A percentile compares a stretch with the other conserved stretches of the same genome.
Conservation (phyloP, 257 asterid genomes). For the Capsicum chinense region DNA sequence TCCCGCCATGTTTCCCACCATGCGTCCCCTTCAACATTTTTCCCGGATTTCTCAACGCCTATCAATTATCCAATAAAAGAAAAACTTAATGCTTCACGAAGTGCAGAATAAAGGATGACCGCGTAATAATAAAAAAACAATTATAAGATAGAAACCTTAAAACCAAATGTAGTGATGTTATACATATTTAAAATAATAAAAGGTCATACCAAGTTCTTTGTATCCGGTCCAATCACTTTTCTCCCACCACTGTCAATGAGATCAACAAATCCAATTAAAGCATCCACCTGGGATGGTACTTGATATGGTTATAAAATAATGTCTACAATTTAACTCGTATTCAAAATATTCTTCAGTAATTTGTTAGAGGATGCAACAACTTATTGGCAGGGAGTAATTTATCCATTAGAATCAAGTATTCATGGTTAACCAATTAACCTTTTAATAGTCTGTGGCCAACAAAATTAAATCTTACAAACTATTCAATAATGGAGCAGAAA, state of each 20-base stretch:
- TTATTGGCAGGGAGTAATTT: not conserved
- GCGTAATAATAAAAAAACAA: not conserved
- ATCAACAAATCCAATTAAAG: constrained; percentile 97
- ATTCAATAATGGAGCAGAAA: not conserved
- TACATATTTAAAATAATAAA: constrained; percentile 1
- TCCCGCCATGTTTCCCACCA: constrained; percentile 99
- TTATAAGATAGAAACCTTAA: not conserved
- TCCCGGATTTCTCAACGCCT: constrained; percentile 99
- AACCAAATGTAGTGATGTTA: not conserved
- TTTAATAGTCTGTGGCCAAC: not conserved
- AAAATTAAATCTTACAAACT: no score
- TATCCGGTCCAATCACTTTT: constrained; percentile 99
- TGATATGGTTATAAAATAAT: constrained; percentile 59
- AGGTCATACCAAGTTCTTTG: constrained; percentile 90
- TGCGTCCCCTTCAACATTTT: constrained; percentile 90
- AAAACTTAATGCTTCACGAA: constrained; percentile 37
- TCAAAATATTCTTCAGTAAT: not conserved
- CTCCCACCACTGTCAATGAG: constrained; percentile 99
- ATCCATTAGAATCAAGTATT: not conserved
- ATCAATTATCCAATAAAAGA: constrained; percentile 14
- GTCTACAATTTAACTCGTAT: constrained; percentile 25
- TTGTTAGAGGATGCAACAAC: constrained; percentile 2
- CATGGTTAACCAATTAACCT: not conserved
- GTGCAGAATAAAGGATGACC: constrained; percentile 14
- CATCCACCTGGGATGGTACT: constrained; percentile 93